Percentiles rank a stretch among this genome's conserved stretches.
Conservation (phyloP, 768 basidiomycete genomes). For the Phylloporus sp. region DNA sequence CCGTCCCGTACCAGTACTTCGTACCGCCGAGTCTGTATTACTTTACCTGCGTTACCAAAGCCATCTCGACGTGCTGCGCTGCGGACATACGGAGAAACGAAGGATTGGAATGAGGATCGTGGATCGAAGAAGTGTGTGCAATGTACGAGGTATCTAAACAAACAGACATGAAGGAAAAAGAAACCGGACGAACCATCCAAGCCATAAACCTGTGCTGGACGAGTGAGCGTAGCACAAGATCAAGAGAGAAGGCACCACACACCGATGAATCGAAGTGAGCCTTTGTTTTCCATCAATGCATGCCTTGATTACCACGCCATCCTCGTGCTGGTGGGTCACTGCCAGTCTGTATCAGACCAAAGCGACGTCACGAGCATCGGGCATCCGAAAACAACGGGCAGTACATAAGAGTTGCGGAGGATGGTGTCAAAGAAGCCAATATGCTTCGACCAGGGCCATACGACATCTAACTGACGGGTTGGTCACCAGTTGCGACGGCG, state of each 20-base stretch:
- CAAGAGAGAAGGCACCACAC: conserved; percentile 19
- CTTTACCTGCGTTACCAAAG: not conserved
- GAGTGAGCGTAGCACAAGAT: not conserved
- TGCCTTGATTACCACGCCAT: conserved; percentile 62
- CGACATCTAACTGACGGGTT: conserved; percentile 48
- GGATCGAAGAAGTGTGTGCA: not conserved
- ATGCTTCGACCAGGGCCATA: conserved; percentile 77
- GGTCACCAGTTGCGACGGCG: not conserved
- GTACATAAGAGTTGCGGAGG: conserved; percentile 76
- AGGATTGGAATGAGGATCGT: not conserved
- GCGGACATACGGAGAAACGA: conserved; percentile 35
- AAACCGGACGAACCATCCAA: conserved; percentile 50
- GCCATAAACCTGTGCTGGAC: conserved; percentile 54
- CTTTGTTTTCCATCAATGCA: conserved; percentile 84
- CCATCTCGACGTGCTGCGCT: rapidly evolving
- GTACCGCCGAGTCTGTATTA: conserved; percentile 26
- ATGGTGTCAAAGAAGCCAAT: conserved; percentile 74
- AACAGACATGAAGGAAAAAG: conserved; percentile 2
- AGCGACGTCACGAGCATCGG: not conserved
- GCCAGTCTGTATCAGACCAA: conserved; percentile 11
- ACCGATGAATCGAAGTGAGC: conserved; percentile 70
- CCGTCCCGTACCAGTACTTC: conserved; percentile 50
- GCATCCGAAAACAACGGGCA: conserved; percentile 72
- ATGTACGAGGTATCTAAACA: conserved; percentile 55
- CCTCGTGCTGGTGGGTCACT: conserved; percentile 50